Base-by-base conservation (phyloP, 2,329 filamentous ascomycete species). In the Trichoderma guizhouense region DNA sequence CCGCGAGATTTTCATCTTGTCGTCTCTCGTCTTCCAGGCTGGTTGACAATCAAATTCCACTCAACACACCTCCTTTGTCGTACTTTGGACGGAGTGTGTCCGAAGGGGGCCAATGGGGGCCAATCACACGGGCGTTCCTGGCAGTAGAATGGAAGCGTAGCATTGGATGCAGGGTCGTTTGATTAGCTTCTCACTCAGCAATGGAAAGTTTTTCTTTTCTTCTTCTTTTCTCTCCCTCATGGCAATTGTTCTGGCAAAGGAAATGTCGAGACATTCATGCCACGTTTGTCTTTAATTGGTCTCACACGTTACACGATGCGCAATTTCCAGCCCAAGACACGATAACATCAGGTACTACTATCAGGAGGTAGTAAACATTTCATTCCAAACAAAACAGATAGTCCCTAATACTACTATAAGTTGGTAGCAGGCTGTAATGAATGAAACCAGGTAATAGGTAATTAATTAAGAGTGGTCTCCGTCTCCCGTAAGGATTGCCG, bases 141-240 rank as follows among this genome's bases (percentile, higher is more conserved):
- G 53, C 65, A 26, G 34, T 9, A 51, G 24, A 51, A 65, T 21
- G 51, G 62, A 43, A 61, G n/a, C 18, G 65, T 69, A 34, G 36
- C 55, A 51, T 69, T 43, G 14, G 34, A 43, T 26, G 64, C 64
- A 67, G 53, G 64, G 64, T 67, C 64, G 15, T 43, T 67, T 67
- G 36, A 58, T 67, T 67, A 66, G 47, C 47, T 43, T 67, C 51
- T 67, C 64, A 55, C 64, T 18, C 11, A 21, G 43, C n/a, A n/a
- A 51, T 51, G 43, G 43, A 51, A 21, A 12, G 43, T 51, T 51
- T 21, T 47, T 9, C 0, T 47, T 9, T 18, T 18, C n/a, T 47
- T 47, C 5, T 47, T 47, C 18, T 43, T n/a, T 47, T 2, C 8
- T 8, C 11, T 9, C 36, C 5, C 7, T 43, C 18, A 43, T n/a